A percentile compares a stretch with the other conserved stretches of the same genome.
phyloP scores from a whole-genome alignment of 257 asterid genomes.

The Solanum clarkiae region DNA sequence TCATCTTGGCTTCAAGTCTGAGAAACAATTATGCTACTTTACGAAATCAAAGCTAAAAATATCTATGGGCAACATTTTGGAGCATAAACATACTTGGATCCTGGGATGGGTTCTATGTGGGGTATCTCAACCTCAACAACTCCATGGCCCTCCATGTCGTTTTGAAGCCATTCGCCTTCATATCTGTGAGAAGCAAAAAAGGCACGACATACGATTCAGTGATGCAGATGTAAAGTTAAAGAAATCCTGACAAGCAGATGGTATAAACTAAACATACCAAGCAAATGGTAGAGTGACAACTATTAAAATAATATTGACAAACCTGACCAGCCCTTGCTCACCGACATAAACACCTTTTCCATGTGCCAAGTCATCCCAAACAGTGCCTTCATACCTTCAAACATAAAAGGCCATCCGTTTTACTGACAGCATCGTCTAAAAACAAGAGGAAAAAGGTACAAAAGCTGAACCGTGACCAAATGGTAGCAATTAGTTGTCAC shows the following conservation, averaged over 20 bases:
- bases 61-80: background rate
- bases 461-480: background rate
- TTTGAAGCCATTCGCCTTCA: conserved; percentile 98
- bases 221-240: background rate
- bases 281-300: background rate
- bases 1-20: conserved; percentile 92
- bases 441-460: background rate
- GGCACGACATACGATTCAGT: background rate
- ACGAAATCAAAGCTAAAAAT: background rate
- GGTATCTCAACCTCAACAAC: conserved; percentile 98
- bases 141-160: conserved; percentile 97
- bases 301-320: conserved; percentile 2
- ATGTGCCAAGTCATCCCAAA: conserved; percentile 99
- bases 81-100: conserved; percentile 56
- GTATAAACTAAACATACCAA: background rate
- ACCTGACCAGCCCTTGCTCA: conserved; percentile 92
- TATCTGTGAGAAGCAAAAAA: conserved; percentile 34
- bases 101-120: conserved; percentile 68
- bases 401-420: background rate
- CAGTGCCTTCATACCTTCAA: conserved; percentile 96
- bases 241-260: background rate
- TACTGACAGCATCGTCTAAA: background rate
- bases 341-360: conserved; percentile 91
- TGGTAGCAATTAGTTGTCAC: background rate
- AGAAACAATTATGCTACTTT: background rate